Percentiles rank a stretch among this genome's conserved stretches.
Conservation (phyloP, 345 rosid species). For the Cardiospermum halicacabum region DNA sequence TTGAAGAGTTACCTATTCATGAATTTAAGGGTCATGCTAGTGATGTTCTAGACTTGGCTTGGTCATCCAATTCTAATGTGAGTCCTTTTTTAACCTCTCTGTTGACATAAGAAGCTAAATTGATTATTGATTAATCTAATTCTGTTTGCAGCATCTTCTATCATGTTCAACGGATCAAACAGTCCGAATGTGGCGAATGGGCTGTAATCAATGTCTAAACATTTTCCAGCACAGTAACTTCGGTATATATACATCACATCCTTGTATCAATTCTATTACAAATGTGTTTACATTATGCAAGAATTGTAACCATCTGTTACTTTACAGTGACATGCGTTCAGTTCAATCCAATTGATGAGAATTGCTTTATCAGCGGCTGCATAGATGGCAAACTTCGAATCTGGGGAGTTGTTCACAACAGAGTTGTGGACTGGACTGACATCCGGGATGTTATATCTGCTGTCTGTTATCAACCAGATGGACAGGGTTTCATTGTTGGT, state of each 20-base stretch:
- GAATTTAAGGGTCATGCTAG: slow-evolving; percentile 66
- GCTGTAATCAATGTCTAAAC: slow-evolving; percentile 43
- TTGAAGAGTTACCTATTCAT: slow-evolving; percentile 65
- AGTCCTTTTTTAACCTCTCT: slow-evolving; percentile 22
- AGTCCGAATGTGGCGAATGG: slow-evolving; percentile 71
- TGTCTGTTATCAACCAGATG: slow-evolving; percentile 66
- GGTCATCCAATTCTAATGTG: slow-evolving; percentile 85
- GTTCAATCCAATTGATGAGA: slow-evolving; percentile 66
- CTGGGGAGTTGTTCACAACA: slow-evolving; percentile 66
- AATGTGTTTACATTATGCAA: no score
- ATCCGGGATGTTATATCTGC: slow-evolving; percentile 63
- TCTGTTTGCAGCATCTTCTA: slow-evolving; percentile 54
- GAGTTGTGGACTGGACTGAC: slow-evolving; percentile 84
- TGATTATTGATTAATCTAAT: no score
- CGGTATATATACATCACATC: slow-evolving; percentile 34
- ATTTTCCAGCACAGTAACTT: slow-evolving; percentile 61
- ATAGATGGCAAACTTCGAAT: slow-evolving; percentile 93
- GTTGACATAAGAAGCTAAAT: neutral
- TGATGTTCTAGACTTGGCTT: slow-evolving; percentile 72
- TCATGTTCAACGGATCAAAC: slow-evolving; percentile 80
- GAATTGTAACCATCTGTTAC: no score
- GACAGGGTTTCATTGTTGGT: slow-evolving; percentile 79
- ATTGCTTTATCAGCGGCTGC: slow-evolving; percentile 77
- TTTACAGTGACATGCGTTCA: slow-evolving; percentile 95
- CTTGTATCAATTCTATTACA: neutral